Evolutionary conservation across 306 rosid species (phyloP).

Genomic region (Cajanus cajan): DNA sequence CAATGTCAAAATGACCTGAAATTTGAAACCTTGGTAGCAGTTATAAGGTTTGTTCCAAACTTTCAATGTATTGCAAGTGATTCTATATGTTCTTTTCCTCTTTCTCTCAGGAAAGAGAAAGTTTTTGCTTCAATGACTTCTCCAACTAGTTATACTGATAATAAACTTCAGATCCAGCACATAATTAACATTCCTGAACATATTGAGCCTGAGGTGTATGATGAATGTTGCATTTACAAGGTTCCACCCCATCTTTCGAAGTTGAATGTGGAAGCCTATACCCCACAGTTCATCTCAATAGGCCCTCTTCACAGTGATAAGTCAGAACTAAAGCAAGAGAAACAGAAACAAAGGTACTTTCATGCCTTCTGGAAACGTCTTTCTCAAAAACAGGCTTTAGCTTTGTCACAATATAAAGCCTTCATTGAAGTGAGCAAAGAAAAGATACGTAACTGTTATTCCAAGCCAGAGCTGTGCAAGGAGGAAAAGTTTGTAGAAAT

Average conservation of each 20-base stretch:
- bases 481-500: slow-evolving; percentile 2
- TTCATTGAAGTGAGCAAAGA: slow-evolving; percentile 11
- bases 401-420: background rate
- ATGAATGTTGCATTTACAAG: slow-evolving; percentile 36
- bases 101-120: background rate
- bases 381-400: background rate
- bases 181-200: slow-evolving; percentile 27
- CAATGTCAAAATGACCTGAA: background rate
- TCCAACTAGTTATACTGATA: background rate
- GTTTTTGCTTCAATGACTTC: slow-evolving; percentile 22
- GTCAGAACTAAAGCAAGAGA: slow-evolving; percentile 12
- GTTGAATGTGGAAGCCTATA: slow-evolving; percentile 22
- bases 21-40: background rate
- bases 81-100: background rate
- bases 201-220: background rate
- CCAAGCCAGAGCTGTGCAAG: background rate
- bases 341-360: slow-evolving; percentile 31
- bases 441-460: slow-evolving; percentile 18
- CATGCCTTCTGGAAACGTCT: slow-evolving; percentile 29
- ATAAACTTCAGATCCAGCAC: slow-evolving; percentile 7
- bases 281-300: slow-evolving; percentile 33
- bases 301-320: slow-evolving; percentile 32
- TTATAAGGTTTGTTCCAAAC: background rate
- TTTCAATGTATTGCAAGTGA: slow-evolving; percentile 9
- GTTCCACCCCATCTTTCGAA: slow-evolving; percentile 21